A percentile compares a stretch with the other conserved stretches of the same genome.
These are phyloP conservation scores for Linderniella brevidens DNA, from an alignment of 257 asterid genomes.

Conservation along the genomic window DNA sequence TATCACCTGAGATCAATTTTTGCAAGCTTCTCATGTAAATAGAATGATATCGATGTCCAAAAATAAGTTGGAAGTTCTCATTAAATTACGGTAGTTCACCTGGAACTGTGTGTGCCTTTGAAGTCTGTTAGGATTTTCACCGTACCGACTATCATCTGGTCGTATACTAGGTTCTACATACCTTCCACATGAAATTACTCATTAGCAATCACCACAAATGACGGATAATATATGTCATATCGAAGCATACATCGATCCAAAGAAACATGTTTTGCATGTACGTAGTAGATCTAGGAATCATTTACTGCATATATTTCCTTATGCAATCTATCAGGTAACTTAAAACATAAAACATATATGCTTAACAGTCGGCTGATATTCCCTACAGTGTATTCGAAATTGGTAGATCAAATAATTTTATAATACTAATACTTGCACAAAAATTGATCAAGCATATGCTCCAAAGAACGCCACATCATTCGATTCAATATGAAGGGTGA, in stretches of 20 bases:
- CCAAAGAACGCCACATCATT: no score
- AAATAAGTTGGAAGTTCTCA: background rate
- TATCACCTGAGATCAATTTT: conserved; percentile 57
- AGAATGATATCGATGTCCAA: conserved; percentile 12
- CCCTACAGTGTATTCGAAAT: no score
- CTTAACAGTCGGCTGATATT: no score
- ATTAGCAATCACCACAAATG: conserved; percentile 9
- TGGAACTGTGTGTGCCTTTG: conserved; percentile 96
- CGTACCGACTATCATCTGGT: conserved; percentile 98
- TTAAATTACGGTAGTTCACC: conserved; percentile 20
- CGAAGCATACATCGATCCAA: background rate
- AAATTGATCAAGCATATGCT: no score
- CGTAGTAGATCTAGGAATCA: no score
- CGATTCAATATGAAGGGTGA: no score
- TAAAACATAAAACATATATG: no score
- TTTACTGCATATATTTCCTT: no score
- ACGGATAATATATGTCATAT: background rate
- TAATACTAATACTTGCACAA: no score
- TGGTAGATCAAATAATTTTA: no score
- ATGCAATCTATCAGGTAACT: no score
- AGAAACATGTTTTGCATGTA: no score
- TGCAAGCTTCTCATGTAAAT: conserved; percentile 15
- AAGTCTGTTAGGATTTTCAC: conserved; percentile 97
- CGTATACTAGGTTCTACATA: conserved; percentile 95
- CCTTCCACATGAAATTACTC: conserved; percentile 42